Evolutionary conservation across 495 filamentous ascomycete genomes (phyloP).

Genomic region (Aspergillus steynii): DNA sequence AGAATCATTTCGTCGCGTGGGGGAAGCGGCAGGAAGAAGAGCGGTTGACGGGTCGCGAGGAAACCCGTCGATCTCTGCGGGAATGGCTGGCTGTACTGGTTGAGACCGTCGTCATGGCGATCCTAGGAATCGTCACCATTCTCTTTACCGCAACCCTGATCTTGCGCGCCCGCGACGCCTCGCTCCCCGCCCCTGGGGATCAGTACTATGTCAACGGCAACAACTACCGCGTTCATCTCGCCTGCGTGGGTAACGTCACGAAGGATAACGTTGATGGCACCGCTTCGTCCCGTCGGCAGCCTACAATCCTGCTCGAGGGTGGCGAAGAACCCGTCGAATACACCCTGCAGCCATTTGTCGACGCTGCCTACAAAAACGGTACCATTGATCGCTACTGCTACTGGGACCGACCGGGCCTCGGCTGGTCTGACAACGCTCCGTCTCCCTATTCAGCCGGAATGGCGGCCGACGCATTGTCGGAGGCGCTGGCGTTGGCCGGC

Average conservation of each 20-base stretch:
- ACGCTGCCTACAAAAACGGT: slow-evolving; percentile 65
- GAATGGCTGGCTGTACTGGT: slow-evolving; percentile 84
- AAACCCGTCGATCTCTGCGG: slow-evolving; percentile 74
- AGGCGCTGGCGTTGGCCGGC: slow-evolving; percentile 75
- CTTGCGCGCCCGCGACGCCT: slow-evolving; percentile 72
- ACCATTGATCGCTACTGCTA: slow-evolving; percentile 89
- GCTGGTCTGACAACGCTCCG: slow-evolving; percentile 90
- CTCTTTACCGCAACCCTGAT: slow-evolving; percentile 78
- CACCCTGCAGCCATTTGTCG: slow-evolving; percentile 65
- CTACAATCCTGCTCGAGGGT: slow-evolving; percentile 80
- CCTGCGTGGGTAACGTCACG: slow-evolving; percentile 69
- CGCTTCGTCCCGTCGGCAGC: slow-evolving; percentile 25
- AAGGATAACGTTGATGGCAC: slow-evolving; percentile 46
- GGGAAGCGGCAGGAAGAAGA: slow-evolving; percentile 92
- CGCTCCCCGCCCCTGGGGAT: slow-evolving; percentile 67
- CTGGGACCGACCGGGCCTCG: slow-evolving; percentile 88
- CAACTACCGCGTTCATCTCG: slow-evolving; percentile 82
- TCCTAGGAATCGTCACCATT: slow-evolving; percentile 64
- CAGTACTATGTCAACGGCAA: slow-evolving; percentile 75
- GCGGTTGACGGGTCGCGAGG: slow-evolving; percentile 83
- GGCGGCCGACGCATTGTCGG: slow-evolving; percentile 79
- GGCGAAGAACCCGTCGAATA: slow-evolving; percentile 77
- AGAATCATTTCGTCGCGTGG: slow-evolving; percentile 77
- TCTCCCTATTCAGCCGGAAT: slow-evolving; percentile 91
- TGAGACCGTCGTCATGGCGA: slow-evolving; percentile 66